These are phyloP conservation scores for Chaetomidium leptoderma DNA, from an alignment of 495 filamentous ascomycete genomes.

Conservation along the genomic window DNA sequence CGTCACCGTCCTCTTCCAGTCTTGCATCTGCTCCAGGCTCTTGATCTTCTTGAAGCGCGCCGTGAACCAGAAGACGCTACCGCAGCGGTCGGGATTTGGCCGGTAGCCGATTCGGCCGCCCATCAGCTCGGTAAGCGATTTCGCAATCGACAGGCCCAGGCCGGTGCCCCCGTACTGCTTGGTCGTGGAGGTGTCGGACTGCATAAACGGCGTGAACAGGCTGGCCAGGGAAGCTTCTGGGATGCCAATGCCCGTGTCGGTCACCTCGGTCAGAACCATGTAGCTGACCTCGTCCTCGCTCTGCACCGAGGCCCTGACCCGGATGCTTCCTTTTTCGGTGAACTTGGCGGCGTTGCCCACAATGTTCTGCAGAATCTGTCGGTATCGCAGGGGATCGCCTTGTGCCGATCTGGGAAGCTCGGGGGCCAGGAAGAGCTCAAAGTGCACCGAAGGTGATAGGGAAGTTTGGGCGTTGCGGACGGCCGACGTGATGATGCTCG, in stretches of 20 bases:
- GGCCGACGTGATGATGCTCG: constrained; percentile 50
- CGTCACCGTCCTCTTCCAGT: constrained; percentile 21
- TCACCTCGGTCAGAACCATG: constrained; percentile 56
- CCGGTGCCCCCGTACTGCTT: constrained; percentile 79
- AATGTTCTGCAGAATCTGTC: constrained; percentile 48
- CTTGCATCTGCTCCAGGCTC: constrained; percentile 29
- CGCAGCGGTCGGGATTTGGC: constrained; percentile 48
- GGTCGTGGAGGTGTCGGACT: constrained; percentile 69
- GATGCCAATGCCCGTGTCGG: constrained; percentile 76
- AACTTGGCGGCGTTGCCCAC: constrained; percentile 49
- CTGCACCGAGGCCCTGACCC: constrained; percentile 31
- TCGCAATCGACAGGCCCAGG: constrained; percentile 72
- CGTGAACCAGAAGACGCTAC: constrained; percentile 60
- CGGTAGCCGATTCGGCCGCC: constrained; percentile 58
- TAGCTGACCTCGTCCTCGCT: constrained; percentile 41
- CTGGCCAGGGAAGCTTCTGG: constrained; percentile 54
- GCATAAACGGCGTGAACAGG: constrained; percentile 78
- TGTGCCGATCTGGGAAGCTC: constrained; percentile 40
- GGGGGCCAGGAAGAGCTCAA: constrained; percentile 38
- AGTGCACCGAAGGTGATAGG: constrained; percentile 31
- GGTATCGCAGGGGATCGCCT: constrained; percentile 47
- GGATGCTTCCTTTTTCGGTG: constrained; percentile 43
- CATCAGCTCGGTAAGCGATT: constrained; percentile 69
- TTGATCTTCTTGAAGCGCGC: constrained; percentile 47
- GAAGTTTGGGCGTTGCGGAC: constrained; percentile 44